These are phyloP conservation scores for Epichloe bromicola DNA, from an alignment of 2,329 filamentous ascomycete genomes.

Conservation along the genomic window DNA sequence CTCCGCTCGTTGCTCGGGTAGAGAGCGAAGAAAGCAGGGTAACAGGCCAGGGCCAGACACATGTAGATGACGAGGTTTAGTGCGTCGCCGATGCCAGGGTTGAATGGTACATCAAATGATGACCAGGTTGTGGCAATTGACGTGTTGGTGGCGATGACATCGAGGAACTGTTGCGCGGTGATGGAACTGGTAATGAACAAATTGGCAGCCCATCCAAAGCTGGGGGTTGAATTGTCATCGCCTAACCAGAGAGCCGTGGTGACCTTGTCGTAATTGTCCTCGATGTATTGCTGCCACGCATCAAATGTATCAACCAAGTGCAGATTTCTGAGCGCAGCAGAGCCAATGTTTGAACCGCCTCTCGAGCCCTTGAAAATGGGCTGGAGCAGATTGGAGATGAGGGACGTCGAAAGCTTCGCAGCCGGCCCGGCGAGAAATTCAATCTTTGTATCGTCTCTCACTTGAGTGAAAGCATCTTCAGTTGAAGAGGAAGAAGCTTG, in stretches of 20 bases:
- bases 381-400: conserved; percentile 21
- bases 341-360: conserved; percentile 10
- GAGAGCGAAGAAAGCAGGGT: conserved; percentile 75
- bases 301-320: conserved; percentile 48
- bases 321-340: conserved; percentile 17
- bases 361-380: conserved; percentile 25
- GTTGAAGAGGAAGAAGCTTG: conserved; percentile 29
- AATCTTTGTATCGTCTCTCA: conserved; percentile 12
- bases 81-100: conserved; percentile 54
- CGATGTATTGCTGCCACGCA: conserved; percentile 56
- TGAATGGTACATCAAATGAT: conserved; percentile 62
- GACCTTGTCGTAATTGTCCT: conserved; percentile 49
- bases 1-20: conserved; percentile 80
- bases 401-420: conserved; percentile 22
- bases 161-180: conserved; percentile 50
- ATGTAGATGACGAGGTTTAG: conserved; percentile 75
- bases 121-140: conserved; percentile 61
- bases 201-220: conserved; percentile 60
- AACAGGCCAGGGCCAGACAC: conserved; percentile 62
- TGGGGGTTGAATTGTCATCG: conserved; percentile 40
- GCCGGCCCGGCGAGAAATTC: conserved; percentile 21
- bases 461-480: conserved; percentile 26
- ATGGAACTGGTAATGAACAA: conserved; percentile 43
- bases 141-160: conserved; percentile 53
- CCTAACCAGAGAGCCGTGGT: conserved; percentile 69